Conservation (phyloP, 2,329 filamentous ascomycete genomes). For the Elsinoe perseae region DNA sequence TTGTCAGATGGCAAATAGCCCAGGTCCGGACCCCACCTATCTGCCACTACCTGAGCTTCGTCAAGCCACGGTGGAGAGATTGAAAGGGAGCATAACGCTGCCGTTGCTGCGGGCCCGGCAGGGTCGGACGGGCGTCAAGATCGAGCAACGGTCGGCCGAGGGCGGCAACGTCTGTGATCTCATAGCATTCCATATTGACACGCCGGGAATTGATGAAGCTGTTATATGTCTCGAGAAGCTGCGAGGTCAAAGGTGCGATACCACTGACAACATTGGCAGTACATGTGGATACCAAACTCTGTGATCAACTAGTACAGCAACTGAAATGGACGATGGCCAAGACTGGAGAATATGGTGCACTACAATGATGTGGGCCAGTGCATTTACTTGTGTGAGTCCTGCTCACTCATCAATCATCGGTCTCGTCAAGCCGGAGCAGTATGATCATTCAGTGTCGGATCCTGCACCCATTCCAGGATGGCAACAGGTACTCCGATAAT, state of each 20-base stretch:
- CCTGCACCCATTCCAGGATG: no score
- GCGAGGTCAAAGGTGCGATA: no score
- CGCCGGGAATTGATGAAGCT: conserved; percentile 1
- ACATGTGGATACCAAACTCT: no score
- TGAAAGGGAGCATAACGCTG: not conserved
- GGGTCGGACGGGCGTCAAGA: not conserved
- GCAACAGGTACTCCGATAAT: not conserved
- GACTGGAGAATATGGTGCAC: no score
- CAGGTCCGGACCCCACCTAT: not conserved
- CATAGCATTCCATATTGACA: not conserved
- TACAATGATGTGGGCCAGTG: no score
- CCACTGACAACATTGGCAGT: no score
- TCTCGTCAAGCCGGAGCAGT: no score
- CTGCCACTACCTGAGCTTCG: conserved; percentile 4
- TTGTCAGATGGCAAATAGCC: not conserved
- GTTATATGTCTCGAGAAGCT: not conserved
- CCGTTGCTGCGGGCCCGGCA: not conserved
- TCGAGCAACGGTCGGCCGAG: not conserved
- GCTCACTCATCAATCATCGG: no score
- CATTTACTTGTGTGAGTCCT: no score
- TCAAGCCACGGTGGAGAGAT: not conserved
- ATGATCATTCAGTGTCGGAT: no score
- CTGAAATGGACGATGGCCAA: no score
- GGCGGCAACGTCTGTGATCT: not conserved
- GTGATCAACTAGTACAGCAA: no score